phyloP scores from a whole-genome alignment of 441 rosid species.

The Sinapis alba region DNA sequence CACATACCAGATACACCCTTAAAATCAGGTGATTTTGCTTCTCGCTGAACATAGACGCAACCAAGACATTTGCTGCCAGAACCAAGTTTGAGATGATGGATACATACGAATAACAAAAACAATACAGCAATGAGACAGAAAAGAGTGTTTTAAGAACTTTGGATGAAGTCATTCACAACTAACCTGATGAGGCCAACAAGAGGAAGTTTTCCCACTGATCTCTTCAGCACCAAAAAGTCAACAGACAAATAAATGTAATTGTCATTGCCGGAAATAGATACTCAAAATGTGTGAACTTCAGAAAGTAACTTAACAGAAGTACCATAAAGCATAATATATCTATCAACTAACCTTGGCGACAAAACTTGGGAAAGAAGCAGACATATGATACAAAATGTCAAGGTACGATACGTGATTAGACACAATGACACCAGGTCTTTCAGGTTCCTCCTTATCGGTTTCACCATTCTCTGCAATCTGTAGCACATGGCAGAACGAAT shows the following conservation, averaged over 20 bases:
- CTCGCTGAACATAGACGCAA: slow-evolving; percentile 95
- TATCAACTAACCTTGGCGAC: slow-evolving; percentile 90
- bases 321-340: not conserved
- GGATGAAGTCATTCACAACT: slow-evolving; percentile 33
- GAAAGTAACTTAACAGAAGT: not conserved
- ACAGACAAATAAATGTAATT: slow-evolving; percentile 38
- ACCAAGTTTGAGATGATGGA: slow-evolving; percentile 7
- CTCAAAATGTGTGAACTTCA: not conserved
- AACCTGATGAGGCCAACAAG: slow-evolving; percentile 98
- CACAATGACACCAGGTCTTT: slow-evolving; percentile 82
- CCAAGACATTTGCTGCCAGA: slow-evolving; percentile 95
- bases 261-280: slow-evolving; percentile 1
- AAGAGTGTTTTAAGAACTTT: not conserved
- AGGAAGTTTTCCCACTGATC: slow-evolving; percentile 98
- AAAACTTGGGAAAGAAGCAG: slow-evolving; percentile 91
- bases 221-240: slow-evolving; percentile 61
- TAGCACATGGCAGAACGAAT: slow-evolving; percentile 6
- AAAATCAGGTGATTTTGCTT: slow-evolving; percentile 90
- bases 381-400: slow-evolving; percentile 96
- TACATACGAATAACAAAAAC: not conserved
- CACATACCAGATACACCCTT: slow-evolving; percentile 94
- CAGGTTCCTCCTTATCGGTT: slow-evolving; percentile 46
- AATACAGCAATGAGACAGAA: not conserved
- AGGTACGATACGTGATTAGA: slow-evolving; percentile 90
- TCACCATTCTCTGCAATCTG: slow-evolving; percentile 49